These are phyloP conservation scores for Aspergillus hancockii DNA, from an alignment of 495 filamentous ascomycete species.

Conservation along the genomic window DNA sequence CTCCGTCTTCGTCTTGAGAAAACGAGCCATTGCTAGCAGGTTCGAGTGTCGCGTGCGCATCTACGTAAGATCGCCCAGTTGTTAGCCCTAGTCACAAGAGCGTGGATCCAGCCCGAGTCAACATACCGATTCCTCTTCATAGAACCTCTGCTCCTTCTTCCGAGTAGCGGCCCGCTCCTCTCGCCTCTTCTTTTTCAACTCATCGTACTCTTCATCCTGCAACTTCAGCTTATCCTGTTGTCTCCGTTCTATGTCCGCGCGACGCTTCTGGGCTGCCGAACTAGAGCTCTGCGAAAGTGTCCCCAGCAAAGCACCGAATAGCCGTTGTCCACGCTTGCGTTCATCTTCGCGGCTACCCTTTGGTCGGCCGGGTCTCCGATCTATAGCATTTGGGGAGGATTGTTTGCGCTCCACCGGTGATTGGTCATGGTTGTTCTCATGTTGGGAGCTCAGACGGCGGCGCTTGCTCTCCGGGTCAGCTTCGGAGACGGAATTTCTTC, in stretches of 20 bases:
- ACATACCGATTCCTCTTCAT: conserved; percentile 78
- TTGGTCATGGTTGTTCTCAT: conserved; percentile 12
- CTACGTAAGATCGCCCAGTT: conserved; percentile 40
- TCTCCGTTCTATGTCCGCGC: conserved; percentile 86
- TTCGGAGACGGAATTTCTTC: conserved; percentile 56
- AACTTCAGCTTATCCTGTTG: conserved; percentile 80
- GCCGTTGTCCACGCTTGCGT: conserved; percentile 79
- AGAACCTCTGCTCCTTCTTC: conserved; percentile 69
- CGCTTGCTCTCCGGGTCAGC: conserved; percentile 57
- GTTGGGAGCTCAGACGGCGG: conserved; percentile 46
- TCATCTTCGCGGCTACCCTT: conserved; percentile 61
- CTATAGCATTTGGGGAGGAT: conserved; percentile 26
- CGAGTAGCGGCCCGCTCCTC: conserved; percentile 61
- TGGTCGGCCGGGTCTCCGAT: conserved; percentile 49
- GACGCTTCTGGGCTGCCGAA: conserved; percentile 68
- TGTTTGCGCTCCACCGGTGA: conserved; percentile 10
- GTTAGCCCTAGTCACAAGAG: neutral
- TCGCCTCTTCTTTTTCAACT: conserved; percentile 63
- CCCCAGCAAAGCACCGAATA: conserved; percentile 87
- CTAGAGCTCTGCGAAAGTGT: conserved; percentile 79
- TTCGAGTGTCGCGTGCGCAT: conserved; percentile 78
- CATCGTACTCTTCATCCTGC: conserved; percentile 70
- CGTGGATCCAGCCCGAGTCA: neutral
- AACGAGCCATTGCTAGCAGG: conserved; percentile 71
- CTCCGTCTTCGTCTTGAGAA: conserved; percentile 69